These are phyloP conservation scores for Tetrahymena thermophila DNA, from an alignment of 73 alveolate genomes.

Conservation along the genomic window DNA sequence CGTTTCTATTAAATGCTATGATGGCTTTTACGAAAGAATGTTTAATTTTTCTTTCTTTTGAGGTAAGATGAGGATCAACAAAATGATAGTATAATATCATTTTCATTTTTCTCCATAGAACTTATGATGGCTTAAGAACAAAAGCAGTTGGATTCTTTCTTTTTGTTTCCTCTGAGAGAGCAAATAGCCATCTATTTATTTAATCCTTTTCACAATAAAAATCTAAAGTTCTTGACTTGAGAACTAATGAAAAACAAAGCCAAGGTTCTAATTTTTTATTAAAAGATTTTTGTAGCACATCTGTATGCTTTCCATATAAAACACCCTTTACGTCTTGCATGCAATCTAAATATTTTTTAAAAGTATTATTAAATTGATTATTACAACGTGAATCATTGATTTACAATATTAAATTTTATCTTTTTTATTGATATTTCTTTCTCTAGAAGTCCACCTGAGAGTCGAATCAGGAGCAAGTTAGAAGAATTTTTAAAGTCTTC, in stretches of 20 bases:
- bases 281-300: slow-evolving; percentile 11
- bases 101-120: slow-evolving; percentile 19
- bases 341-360: not conserved
- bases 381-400: not conserved
- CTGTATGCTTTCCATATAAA: slow-evolving; percentile 19
- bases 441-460: slow-evolving; percentile 30
- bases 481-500: slow-evolving; percentile 28
- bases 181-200: slow-evolving; percentile 20
- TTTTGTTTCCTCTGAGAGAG: slow-evolving; percentile 29
- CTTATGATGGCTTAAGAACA: slow-evolving; percentile 12
- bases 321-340: slow-evolving; percentile 16
- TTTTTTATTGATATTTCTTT: slow-evolving; percentile 11
- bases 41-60: not conserved
- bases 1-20: not conserved
- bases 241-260: slow-evolving; percentile 24
- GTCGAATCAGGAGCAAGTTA: slow-evolving; percentile 8
- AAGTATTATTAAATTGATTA: not conserved
- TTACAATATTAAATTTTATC: slow-evolving; percentile 7
- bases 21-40: not conserved
- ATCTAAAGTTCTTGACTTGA: slow-evolving; percentile 34
- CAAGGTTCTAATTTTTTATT: slow-evolving; percentile 33
- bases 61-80: not conserved
- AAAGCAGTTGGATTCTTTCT: slow-evolving; percentile 33
- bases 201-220: slow-evolving; percentile 5
- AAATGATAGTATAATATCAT: not conserved